These are phyloP conservation scores for Emiliania huxleyi DNA, from an alignment of 78 protist species.

Conservation along the genomic window DNA sequence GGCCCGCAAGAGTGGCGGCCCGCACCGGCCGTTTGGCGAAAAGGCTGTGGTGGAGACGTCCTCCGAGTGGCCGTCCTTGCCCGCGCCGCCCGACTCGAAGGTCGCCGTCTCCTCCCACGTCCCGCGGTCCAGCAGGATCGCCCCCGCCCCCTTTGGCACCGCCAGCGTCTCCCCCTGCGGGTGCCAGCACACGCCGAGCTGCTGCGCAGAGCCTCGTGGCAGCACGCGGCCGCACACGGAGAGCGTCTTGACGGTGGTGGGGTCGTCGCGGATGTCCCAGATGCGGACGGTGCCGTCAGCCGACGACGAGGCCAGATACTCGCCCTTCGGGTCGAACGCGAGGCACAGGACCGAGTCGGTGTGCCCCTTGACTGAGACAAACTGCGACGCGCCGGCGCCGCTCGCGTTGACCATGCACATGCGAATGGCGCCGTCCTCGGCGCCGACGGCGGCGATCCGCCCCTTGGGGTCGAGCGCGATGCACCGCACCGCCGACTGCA, in stretches of 20 bases:
- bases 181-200: background rate
- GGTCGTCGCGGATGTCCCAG: background rate
- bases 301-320: background rate
- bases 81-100: background rate
- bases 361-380: background rate
- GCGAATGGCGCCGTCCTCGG: constrained; percentile 8
- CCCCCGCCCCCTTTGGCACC: background rate
- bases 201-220: background rate
- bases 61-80: no score
- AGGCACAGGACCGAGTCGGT: background rate
- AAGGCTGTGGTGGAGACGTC: background rate
- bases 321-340: background rate
- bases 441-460: background rate
- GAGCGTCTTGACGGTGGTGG: background rate
- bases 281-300: constrained; percentile 26
- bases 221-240: background rate
- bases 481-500: background rate
- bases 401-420: background rate
- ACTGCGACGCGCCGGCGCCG: background rate
- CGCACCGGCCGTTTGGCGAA: background rate
- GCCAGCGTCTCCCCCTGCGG: background rate
- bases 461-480: background rate
- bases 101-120: background rate
- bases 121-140: background rate
- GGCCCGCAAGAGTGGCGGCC: no score